Evolutionary conservation across 176 grass and related monocot species (phyloP).

Genomic region (Juncus inflexus): DNA sequence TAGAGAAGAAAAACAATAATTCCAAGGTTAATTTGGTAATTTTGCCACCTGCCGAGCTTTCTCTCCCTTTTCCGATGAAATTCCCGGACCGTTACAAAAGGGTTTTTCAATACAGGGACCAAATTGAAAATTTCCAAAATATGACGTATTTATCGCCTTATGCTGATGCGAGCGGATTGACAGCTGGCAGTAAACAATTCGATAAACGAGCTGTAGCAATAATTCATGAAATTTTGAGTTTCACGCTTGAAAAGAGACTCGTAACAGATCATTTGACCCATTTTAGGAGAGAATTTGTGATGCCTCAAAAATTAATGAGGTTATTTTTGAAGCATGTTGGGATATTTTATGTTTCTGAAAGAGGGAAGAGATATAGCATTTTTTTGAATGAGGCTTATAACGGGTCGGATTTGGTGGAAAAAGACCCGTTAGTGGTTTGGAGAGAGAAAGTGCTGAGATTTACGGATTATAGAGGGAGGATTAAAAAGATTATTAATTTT

Average conservation of each 20-base stretch:
- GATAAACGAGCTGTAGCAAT: constrained; percentile 82
- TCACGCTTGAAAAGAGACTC: constrained; percentile 82
- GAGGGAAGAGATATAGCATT: constrained; percentile 67
- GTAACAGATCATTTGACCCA: constrained; percentile 80
- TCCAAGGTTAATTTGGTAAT: constrained; percentile 16
- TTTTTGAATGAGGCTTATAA: constrained; percentile 85
- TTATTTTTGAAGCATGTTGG: constrained; percentile 76
- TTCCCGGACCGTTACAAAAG: constrained; percentile 62
- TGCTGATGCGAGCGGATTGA: constrained; percentile 49
- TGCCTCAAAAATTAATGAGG: constrained; percentile 90
- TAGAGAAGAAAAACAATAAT: constrained; percentile 43
- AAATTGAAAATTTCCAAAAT: constrained; percentile 55
- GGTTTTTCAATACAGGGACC: constrained; percentile 42
- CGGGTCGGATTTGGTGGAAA: constrained; percentile 52
- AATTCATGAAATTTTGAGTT: constrained; percentile 81
- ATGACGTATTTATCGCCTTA: constrained; percentile 66
- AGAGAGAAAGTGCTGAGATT: constrained; percentile 65
- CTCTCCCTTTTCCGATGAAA: constrained; percentile 69
- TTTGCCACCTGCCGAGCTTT: constrained; percentile 46
- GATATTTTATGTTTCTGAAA: constrained; percentile 87
- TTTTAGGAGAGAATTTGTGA: constrained; percentile 81
- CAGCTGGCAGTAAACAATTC: constrained; percentile 60
- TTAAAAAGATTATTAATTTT: constrained; percentile 45
- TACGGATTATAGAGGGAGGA: constrained; percentile 59
- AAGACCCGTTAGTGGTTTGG: constrained; percentile 56